Percentiles rank a stretch among this genome's conserved stretches.
phyloP scores from a whole-genome alignment of 2,329 filamentous ascomycete species.

The Penicillium palitans region DNA sequence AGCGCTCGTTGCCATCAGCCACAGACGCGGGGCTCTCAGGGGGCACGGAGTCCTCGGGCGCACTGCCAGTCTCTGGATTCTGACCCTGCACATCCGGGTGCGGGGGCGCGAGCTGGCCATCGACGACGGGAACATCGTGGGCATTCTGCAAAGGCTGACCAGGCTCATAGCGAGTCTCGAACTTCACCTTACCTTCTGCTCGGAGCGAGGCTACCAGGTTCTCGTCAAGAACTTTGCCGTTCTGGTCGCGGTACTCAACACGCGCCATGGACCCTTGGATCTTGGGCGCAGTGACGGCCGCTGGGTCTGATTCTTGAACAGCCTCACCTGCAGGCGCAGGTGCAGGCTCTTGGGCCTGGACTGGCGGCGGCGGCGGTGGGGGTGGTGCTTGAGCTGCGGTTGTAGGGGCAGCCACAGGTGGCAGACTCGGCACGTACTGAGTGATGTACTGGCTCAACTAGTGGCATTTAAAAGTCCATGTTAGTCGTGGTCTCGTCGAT shows the following conservation, averaged over 20 bases:
- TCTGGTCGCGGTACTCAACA: slow-evolving; percentile 90
- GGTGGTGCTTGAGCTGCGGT: slow-evolving; percentile 22
- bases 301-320: slow-evolving; percentile 21
- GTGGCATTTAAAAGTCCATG: slow-evolving; percentile 17
- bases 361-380: slow-evolving; percentile 14
- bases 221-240: slow-evolving; percentile 82
- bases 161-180: slow-evolving; percentile 96
- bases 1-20: slow-evolving; percentile 39
- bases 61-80: slow-evolving; percentile 57
- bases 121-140: slow-evolving; percentile 64
- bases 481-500: slow-evolving; percentile 28
- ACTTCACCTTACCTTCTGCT: slow-evolving; percentile 82
- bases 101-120: slow-evolving; percentile 49
- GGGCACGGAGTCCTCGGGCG: slow-evolving; percentile 37
- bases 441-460: slow-evolving; percentile 45
- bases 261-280: slow-evolving; percentile 68
- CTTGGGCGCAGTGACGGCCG: slow-evolving; percentile 25
- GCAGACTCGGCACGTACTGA: slow-evolving; percentile 23
- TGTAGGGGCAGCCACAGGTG: slow-evolving; percentile 25
- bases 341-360: slow-evolving; percentile 21
- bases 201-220: slow-evolving; percentile 76
- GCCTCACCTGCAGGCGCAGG: slow-evolving; percentile 15
- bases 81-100: slow-evolving; percentile 60
- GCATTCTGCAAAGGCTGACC: slow-evolving; percentile 76
- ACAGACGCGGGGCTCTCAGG: slow-evolving; percentile 44